These are phyloP conservation scores for Lupinus albus DNA, from an alignment of 306 rosid genomes.

Conservation along the genomic window DNA sequence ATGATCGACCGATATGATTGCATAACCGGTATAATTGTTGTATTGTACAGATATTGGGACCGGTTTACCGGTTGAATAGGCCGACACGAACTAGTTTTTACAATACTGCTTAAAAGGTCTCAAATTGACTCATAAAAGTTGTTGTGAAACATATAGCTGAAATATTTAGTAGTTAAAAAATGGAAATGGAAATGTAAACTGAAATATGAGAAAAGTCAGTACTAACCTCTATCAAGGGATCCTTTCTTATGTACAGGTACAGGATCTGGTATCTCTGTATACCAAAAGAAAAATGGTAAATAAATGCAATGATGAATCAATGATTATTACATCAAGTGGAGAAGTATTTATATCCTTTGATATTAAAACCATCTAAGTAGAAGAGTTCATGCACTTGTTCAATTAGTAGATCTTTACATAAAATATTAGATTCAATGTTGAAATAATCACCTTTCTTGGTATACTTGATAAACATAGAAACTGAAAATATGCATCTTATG, in stretches of 20 bases:
- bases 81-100: no score
- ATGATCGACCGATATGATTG: no score
- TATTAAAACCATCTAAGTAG: neutral
- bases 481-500: neutral
- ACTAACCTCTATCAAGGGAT: constrained; percentile 85
- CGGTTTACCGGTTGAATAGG: no score
- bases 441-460: neutral
- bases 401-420: neutral
- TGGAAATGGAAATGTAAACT: neutral
- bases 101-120: neutral
- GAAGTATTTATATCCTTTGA: neutral
- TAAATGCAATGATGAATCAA: constrained; percentile 16
- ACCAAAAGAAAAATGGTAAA: constrained; percentile 36
- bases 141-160: neutral
- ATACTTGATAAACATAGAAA: constrained; percentile 11
- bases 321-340: constrained; percentile 8
- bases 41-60: no score
- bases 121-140: constrained; percentile 3
- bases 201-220: constrained; percentile 15
- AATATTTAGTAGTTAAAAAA: neutral
- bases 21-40: no score
- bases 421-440: neutral
- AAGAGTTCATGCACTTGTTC: constrained; percentile 7
- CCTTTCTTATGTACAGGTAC: constrained; percentile 40
- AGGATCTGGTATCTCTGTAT: constrained; percentile 62